Conservation (phyloP, 1,284 basidiomycete species). For the Boletellus deceptivus region DNA sequence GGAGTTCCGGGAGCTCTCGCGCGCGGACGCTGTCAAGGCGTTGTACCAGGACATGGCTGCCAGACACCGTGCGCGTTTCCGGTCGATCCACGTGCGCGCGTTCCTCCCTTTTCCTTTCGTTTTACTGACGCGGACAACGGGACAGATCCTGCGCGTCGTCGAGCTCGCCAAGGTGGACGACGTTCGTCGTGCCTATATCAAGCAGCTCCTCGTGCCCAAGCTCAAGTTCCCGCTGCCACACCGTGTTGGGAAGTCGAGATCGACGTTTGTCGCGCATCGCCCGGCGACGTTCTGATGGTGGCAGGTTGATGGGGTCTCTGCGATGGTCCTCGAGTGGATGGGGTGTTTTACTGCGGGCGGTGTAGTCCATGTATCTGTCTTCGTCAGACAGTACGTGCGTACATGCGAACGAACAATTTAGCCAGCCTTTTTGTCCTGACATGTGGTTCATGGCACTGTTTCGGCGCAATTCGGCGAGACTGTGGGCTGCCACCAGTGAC, state of each 20-base stretch:
- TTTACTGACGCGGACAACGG: constrained; percentile 3
- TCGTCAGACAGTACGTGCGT: constrained; percentile 7
- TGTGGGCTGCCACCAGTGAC: no score
- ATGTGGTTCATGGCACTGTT: no score
- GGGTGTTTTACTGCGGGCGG: not conserved
- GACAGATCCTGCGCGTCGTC: constrained; percentile 68
- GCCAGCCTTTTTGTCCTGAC: no score
- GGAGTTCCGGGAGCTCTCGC: constrained; percentile 96
- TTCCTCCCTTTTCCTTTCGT: not conserved
- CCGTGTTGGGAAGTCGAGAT: constrained; percentile 71
- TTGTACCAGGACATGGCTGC: constrained; percentile 99
- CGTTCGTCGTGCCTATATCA: constrained; percentile 95
- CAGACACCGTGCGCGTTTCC: constrained; percentile 97
- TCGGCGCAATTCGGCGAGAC: no score
- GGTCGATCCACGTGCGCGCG: constrained; percentile 86
- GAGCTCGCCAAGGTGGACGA: constrained; percentile 48
- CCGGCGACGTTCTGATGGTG: constrained; percentile 61
- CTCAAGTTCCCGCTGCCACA: constrained; percentile 99
- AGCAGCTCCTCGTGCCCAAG: constrained; percentile 86
- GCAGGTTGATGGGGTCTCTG: not conserved
- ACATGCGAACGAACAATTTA: not conserved
- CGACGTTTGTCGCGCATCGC: constrained; percentile 72
- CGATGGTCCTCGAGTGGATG: not conserved
- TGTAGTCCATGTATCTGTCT: constrained; percentile 12
- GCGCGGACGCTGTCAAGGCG: constrained; percentile 94